phyloP scores from a whole-genome alignment of 2,329 filamentous ascomycete species.

The Nemania sp. region DNA sequence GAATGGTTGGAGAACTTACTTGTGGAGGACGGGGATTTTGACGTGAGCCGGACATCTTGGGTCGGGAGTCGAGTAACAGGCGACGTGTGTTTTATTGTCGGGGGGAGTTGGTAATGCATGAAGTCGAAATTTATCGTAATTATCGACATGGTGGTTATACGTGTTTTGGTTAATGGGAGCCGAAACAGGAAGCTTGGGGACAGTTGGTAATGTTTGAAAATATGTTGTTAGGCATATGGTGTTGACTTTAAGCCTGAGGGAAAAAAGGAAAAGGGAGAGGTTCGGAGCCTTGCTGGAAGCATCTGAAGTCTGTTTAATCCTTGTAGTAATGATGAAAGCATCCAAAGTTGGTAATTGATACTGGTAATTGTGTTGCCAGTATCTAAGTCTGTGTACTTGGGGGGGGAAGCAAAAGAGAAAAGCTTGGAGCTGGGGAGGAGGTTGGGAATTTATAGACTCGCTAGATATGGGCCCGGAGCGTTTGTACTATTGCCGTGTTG shows the following conservation, averaged over 20 bases:
- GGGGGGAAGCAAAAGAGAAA: too few species aligned
- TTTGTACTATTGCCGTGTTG: background rate
- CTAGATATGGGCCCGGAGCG: background rate
- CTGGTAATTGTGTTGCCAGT: too few species aligned
- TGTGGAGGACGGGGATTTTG: background rate
- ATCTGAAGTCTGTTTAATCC: too few species aligned
- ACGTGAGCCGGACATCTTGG: background rate
- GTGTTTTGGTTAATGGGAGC: background rate
- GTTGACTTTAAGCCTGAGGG: background rate
- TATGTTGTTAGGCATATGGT: background rate
- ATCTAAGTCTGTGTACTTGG: too few species aligned
- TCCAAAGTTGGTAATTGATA: too few species aligned
- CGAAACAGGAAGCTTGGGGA: background rate
- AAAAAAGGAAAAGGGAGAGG: background rate
- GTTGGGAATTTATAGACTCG: background rate
- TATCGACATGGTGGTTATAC: background rate
- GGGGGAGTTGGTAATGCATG: conserved; percentile 1
- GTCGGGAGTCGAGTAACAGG: conserved; percentile 1
- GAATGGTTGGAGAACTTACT: background rate
- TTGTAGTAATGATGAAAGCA: too few species aligned
- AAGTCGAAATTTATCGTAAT: background rate
- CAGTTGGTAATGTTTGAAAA: background rate
- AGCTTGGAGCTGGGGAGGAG: conserved; percentile 1
- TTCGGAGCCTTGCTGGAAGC: too few species aligned
- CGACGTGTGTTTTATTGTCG: background rate